Evolutionary conservation across 331 rosid genomes (phyloP).

Genomic region (Spiraea crenata): DNA sequence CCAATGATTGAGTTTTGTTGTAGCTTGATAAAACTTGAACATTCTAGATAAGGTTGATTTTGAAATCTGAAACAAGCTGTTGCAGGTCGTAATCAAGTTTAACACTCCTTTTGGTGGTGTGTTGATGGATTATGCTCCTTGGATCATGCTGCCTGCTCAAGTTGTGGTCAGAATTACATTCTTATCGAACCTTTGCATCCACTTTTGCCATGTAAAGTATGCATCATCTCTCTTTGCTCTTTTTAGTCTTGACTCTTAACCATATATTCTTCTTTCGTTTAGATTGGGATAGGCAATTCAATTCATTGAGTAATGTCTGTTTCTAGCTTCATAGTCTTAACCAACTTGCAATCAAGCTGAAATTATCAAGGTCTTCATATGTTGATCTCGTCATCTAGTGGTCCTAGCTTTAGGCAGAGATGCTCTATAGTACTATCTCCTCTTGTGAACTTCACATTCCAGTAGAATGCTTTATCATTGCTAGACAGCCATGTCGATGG

Average conservation of each 20-base stretch:
- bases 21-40: constrained; percentile 4
- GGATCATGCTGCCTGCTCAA: constrained; percentile 8
- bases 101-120: constrained; percentile 1
- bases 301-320: neutral
- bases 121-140: constrained; percentile 14
- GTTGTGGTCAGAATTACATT: constrained; percentile 14
- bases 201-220: constrained; percentile 15
- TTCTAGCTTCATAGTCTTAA: neutral
- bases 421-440: neutral
- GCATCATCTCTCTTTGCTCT: neutral
- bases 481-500: constrained; percentile 12
- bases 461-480: constrained; percentile 5
- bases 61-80: neutral
- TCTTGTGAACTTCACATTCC: constrained; percentile 14
- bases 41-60: constrained; percentile 9
- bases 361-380: neutral
- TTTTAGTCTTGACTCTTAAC: constrained; percentile 8
- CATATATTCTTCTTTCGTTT: neutral
- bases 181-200: constrained; percentile 1
- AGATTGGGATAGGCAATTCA: constrained; percentile 1
- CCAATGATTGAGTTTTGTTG: neutral
- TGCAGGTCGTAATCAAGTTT: constrained; percentile 8
- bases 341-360: neutral
- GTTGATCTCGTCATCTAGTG: neutral
- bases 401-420: constrained; percentile 18